These are phyloP conservation scores for Yarrowia sp. DNA, from an alignment of 805 yeast genomes.

Conservation along the genomic window DNA sequence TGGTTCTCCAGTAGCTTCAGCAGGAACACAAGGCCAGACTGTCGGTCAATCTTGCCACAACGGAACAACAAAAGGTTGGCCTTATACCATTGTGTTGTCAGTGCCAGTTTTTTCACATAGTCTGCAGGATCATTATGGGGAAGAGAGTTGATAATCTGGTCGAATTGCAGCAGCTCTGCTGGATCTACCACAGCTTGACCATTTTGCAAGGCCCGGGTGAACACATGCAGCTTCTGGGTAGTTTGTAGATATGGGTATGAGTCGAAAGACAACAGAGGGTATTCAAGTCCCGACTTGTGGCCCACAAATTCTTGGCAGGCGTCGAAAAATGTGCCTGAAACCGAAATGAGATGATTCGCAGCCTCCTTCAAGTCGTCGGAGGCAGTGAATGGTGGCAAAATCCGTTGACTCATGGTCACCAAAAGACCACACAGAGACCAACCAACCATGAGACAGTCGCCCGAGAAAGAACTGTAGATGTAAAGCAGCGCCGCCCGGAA, in stretches of 20 bases:
- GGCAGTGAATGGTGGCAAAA: not conserved
- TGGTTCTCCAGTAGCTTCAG: not conserved
- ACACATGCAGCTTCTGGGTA: not conserved
- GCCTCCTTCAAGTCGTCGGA: not conserved
- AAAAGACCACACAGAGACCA: slow-evolving; percentile 21
- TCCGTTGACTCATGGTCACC: slow-evolving; percentile 8
- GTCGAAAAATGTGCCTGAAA: slow-evolving; percentile 9
- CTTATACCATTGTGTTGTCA: not conserved
- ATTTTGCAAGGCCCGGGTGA: not conserved
- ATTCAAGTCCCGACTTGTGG: not conserved
- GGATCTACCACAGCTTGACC: not conserved
- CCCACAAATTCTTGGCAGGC: slow-evolving; percentile 12
- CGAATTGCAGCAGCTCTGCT: not conserved
- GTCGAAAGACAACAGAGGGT: not conserved
- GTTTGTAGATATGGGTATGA: slow-evolving; percentile 7
- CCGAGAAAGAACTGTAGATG: not conserved
- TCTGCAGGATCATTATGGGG: not conserved
- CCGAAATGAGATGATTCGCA: not conserved
- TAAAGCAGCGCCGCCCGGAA: slow-evolving; percentile 9
- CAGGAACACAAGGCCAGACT: not conserved
- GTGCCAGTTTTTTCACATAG: slow-evolving; percentile 1
- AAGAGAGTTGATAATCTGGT: not conserved
- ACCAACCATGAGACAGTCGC: slow-evolving; percentile 19
- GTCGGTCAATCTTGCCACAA: not conserved
- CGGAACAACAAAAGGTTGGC: not conserved